Evolutionary conservation across 352 stramenopile genomes (phyloP).

Genomic region (Pythium grandisporangium): DNA sequence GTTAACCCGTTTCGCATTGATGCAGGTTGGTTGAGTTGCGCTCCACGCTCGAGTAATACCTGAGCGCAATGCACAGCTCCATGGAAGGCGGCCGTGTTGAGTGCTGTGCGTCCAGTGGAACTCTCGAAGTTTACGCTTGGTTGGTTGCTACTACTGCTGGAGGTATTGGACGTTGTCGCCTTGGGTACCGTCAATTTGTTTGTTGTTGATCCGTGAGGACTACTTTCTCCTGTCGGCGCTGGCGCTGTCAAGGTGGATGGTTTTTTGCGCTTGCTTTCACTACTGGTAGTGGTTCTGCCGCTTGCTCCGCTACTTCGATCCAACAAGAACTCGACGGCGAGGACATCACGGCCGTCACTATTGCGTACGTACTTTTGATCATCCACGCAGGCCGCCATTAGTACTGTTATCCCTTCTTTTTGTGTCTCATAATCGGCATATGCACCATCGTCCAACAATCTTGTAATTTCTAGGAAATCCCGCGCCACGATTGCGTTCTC

Average conservation of each 20-base stretch:
- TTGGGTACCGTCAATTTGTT: no score
- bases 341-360: slow-evolving; percentile 30
- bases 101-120: slow-evolving; percentile 29
- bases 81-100: slow-evolving; percentile 30
- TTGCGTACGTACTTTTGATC: slow-evolving; percentile 57
- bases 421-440: slow-evolving; percentile 61
- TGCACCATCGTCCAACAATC: slow-evolving; percentile 41
- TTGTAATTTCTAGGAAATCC: slow-evolving; percentile 25
- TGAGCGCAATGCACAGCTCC: slow-evolving; percentile 42
- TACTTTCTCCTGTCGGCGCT: no score
- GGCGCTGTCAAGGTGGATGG: no score
- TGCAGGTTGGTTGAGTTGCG: slow-evolving; percentile 33
- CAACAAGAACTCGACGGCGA: slow-evolving; percentile 51
- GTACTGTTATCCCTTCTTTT: slow-evolving; percentile 19
- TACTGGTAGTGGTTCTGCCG: no score
- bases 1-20: slow-evolving; percentile 21
- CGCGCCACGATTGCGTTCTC: slow-evolving; percentile 31
- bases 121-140: slow-evolving; percentile 61
- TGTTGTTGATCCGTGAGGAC: no score
- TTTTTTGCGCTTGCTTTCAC: no score
- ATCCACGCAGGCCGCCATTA: slow-evolving; percentile 48
- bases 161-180: no score
- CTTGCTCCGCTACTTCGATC: no score
- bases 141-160: slow-evolving; percentile 23
- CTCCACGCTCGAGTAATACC: slow-evolving; percentile 37